Evolutionary conservation across 345 rosid species (phyloP), one percentile per base, ranked within the genome.

Genomic region (Toxicodendron radicans): DNA sequence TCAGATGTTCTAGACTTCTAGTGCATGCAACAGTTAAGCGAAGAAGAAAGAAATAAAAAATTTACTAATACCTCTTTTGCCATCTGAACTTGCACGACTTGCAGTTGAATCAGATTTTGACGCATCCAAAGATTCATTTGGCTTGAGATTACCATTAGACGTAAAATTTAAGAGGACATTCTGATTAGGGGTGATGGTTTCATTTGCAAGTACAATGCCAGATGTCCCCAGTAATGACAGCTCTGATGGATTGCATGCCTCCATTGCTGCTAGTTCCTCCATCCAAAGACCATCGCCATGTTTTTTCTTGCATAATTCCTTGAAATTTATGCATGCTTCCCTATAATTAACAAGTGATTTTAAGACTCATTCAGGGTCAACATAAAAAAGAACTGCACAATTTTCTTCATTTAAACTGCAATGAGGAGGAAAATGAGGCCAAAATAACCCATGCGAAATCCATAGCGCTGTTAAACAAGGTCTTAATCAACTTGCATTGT

Each of bases 181-280:
- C 59, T 72, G 79, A 68, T 71, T 75, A 1, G 81, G 81, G 54
- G 78, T 66, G 69, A 85, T 75, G 72, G 70, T 78, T 68, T 87
- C 93, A 74, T 85, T 93, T 17, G 83, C 64, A 57, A 91, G 90
- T 64, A 87, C 78, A 78, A 91, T 86, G 79, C 90, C 92, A 3
- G 97, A 84, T 56, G 89, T 85, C 77, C 85, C 89, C 21, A 83
- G 18, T 43, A 83, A 65, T 41, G 92, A 72, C 72, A 91, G 81
- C 33, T 91, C 90, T 0, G 82, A 60, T 17, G 93, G 88, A 33
- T 83, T 74, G 57, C 75, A 88, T 17, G 90, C 93, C 85, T 87
- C 83, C 79, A 93, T 90, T 51, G 97, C 98, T 8, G 91, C 92
- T 81, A 93, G 72, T 82, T 93, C 95, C 46, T 91, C 85, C 86